A percentile compares a stretch with the other conserved stretches of the same genome.
Conservation (phyloP, 805 yeast species). For the Metschnikowia gelsemii region DNA sequence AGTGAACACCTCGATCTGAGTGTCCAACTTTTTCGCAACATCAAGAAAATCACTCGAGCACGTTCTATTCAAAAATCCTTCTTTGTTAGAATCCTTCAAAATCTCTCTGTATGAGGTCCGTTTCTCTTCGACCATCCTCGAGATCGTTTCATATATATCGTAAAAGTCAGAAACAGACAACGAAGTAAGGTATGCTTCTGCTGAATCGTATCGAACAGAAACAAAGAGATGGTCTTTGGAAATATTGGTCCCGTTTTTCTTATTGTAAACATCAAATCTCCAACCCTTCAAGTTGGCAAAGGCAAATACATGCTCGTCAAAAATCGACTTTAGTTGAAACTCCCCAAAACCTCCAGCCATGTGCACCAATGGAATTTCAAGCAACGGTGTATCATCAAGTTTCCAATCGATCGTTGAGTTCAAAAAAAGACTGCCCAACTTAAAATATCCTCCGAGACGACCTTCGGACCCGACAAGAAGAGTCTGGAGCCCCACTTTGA, state of each 20-base stretch:
- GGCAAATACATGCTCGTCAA: slow-evolving; percentile 85
- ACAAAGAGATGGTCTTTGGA: slow-evolving; percentile 63
- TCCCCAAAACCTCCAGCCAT: slow-evolving; percentile 55
- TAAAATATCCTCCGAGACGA: slow-evolving; percentile 72
- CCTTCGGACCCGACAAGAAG: slow-evolving; percentile 63
- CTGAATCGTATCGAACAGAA: slow-evolving; percentile 46
- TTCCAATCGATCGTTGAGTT: slow-evolving; percentile 76
- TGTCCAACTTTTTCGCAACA: slow-evolving; percentile 50
- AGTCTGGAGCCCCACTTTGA: slow-evolving; percentile 58
- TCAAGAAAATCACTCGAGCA: slow-evolving; percentile 21
- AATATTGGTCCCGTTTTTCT: slow-evolving; percentile 49
- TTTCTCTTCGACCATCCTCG: slow-evolving; percentile 72
- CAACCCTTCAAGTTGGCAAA: slow-evolving; percentile 53
- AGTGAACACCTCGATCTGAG: slow-evolving; percentile 63
- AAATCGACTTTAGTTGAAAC: slow-evolving; percentile 60
- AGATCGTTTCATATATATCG: slow-evolving; percentile 71
- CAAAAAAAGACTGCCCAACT: slow-evolving; percentile 47
- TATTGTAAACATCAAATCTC: slow-evolving; percentile 63
- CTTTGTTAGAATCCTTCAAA: slow-evolving; percentile 53
- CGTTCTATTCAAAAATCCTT: slow-evolving; percentile 5
- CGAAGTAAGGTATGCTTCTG: slow-evolving; percentile 72
- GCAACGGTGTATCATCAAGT: slow-evolving; percentile 35
- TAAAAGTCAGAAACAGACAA: slow-evolving; percentile 79
- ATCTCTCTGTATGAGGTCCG: slow-evolving; percentile 73
- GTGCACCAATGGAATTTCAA: slow-evolving; percentile 66